These are phyloP conservation scores for Herpetomonas tarakana DNA, from an alignment of 208 protist species.

Conservation along the genomic window DNA sequence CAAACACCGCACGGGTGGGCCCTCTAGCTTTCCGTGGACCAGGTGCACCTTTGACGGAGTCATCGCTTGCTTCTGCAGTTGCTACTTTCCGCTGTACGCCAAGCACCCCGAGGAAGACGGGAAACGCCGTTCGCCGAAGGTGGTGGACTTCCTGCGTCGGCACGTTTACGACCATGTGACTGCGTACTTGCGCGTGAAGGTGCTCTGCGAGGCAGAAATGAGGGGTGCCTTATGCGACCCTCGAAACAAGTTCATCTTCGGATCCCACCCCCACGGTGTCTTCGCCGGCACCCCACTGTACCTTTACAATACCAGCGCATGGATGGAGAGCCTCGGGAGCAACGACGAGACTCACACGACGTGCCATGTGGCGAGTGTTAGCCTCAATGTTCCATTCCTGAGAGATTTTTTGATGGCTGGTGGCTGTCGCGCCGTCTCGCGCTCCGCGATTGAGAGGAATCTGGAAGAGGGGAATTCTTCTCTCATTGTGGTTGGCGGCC, in stretches of 20 bases:
- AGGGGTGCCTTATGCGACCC: slow-evolving; percentile 1
- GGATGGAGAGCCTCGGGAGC: not conserved
- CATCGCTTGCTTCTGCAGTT: not conserved
- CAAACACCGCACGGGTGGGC: no score
- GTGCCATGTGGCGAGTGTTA: slow-evolving; percentile 7
- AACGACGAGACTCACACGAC: not conserved
- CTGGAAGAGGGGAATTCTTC: slow-evolving; percentile 6
- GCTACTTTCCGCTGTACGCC: not conserved
- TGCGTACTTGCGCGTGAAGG: slow-evolving; percentile 19
- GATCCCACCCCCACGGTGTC: slow-evolving; percentile 6
- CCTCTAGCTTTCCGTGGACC: not conserved
- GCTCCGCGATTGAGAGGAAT: not conserved
- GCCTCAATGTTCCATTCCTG: slow-evolving; percentile 4
- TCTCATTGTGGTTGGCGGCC: slow-evolving; percentile 18
- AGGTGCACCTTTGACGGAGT: not conserved
- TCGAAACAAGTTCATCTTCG: slow-evolving; percentile 8
- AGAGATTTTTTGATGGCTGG: slow-evolving; percentile 8
- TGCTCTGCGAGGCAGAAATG: slow-evolving; percentile 17
- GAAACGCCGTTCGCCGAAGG: not conserved
- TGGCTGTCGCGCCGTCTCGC: slow-evolving; percentile 5
- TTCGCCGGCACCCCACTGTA: slow-evolving; percentile 4
- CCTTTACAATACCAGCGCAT: not conserved
- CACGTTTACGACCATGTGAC: slow-evolving; percentile 12
- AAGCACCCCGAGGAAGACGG: slow-evolving; percentile 4
- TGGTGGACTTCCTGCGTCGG: not conserved